These are phyloP conservation scores for Trichosporon coremiiforme DNA, from an alignment of 1,284 basidiomycete genomes.

Conservation along the genomic window DNA sequence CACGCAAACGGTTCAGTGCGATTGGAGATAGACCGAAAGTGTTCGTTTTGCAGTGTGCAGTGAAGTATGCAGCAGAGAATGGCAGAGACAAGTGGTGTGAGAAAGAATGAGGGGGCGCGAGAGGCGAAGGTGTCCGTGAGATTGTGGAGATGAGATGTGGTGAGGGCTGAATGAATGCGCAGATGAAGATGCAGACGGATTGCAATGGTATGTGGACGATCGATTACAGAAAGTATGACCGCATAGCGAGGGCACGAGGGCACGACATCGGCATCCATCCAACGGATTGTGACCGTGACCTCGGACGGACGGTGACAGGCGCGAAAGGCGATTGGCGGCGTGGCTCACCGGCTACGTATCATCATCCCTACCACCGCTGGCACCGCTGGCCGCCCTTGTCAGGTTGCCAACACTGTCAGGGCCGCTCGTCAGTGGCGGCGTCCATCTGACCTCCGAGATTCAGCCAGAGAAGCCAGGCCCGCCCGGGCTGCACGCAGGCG, in stretches of 20 bases:
- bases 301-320: neutral
- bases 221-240: slow-evolving; percentile 13
- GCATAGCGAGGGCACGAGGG: neutral
- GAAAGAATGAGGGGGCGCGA: neutral
- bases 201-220: neutral
- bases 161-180: too few species aligned
- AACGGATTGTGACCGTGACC: neutral
- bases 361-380: neutral
- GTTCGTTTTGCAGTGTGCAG: neutral
- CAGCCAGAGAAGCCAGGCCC: neutral
- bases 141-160: neutral
- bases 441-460: neutral
- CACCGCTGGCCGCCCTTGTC: too few species aligned
- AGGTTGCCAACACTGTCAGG: neutral
- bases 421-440: neutral
- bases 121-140: too few species aligned
- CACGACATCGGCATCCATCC: slow-evolving; percentile 2
- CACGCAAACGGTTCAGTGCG: neutral
- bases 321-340: neutral
- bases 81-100: neutral
- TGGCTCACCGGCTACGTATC: neutral
- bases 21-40: neutral
- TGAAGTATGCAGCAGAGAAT: neutral
- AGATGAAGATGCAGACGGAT: too few species aligned
- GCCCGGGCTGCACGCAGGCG: too few species aligned